phyloP scores from a whole-genome alignment of 2,329 filamentous ascomycete species.

The Aspergillus persii region DNA sequence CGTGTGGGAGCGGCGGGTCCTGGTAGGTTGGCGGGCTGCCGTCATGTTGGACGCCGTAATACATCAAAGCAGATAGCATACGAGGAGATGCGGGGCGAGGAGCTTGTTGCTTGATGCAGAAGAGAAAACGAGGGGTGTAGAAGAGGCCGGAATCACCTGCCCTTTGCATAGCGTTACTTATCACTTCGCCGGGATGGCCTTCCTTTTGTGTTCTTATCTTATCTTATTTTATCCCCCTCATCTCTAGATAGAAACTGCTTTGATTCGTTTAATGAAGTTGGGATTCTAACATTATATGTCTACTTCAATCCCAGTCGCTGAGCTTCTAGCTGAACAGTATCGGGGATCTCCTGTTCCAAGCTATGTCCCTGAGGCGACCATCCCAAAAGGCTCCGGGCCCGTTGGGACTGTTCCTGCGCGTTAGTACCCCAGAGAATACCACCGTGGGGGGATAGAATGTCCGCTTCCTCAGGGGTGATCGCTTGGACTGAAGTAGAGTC shows the following conservation, averaged over 20 bases:
- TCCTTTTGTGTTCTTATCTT: no score
- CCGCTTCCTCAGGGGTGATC: constrained; percentile 23
- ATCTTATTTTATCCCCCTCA: no score
- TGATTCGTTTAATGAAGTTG: no score
- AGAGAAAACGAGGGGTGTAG: neutral
- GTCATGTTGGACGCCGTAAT: neutral
- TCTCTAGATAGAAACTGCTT: no score
- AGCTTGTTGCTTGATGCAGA: neutral
- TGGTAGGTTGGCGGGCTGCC: neutral
- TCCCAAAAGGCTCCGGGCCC: constrained; percentile 21
- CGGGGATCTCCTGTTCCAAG: constrained; percentile 25
- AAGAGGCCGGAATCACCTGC: neutral
- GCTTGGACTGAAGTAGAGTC: constrained; percentile 18
- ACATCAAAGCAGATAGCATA: neutral
- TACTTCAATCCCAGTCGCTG: constrained; percentile 6
- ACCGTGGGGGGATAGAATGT: constrained; percentile 22
- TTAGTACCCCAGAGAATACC: constrained; percentile 32
- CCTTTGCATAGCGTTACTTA: no score
- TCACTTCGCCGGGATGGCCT: neutral
- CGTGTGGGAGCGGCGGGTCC: constrained; percentile 27
- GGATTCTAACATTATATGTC: neutral
- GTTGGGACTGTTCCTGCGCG: constrained; percentile 20
- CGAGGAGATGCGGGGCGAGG: neutral
- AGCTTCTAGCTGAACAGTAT: constrained; percentile 23
- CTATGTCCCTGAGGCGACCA: constrained; percentile 23